Evolutionary conservation across 2,329 filamentous ascomycete genomes (phyloP), one percentile per base, ranked within the genome.

Genomic region (Zymoseptoria passerinii): DNA sequence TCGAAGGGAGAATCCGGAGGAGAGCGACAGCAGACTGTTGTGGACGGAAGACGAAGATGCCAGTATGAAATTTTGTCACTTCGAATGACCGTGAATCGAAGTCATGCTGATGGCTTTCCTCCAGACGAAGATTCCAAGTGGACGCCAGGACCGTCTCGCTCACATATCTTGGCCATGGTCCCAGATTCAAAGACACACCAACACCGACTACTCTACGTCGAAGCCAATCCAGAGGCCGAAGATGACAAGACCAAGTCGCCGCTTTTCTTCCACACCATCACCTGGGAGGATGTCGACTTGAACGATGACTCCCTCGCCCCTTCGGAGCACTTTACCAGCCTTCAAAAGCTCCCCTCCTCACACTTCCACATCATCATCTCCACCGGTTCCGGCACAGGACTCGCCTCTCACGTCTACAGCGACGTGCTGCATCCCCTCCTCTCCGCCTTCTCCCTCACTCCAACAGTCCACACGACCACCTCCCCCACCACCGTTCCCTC

Each of bases 401-500:
- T 72, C 50, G 78, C 77, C 18, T 59, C 66, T 6, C 48, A 54
- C 0, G 77, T 79, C 65, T 78, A 71, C 68, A 57, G 72, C 1
- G 50, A 71, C 27, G 63, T 70, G 2, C 61, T 79, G 4, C 65
- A 67, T 50, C 73, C 75, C 1, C 67, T 75, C 2, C 19, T 20
- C 49, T 9, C 9, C 3, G 20, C 2, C 8, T 27, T 20, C 19
- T 4, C n/a, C 16, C 49, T 20, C 19, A 44, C 35, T 1, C 35
- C 35, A 44, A 53, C 27, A 13, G 72, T 88, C 3, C 78, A 88
- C 55, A 72, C 81, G 53, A 96, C 91, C 1, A 73, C 80, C 23
- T 86, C 82, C 28, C 76, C 81, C 0, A 74, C 83, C 1, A 88
- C 82, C 10, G 81, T 96, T 48, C 77, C 78, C 5, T 77, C 87